Conservation (phyloP, 345 rosid genomes). For the Eucalyptus camaldulensis region DNA sequence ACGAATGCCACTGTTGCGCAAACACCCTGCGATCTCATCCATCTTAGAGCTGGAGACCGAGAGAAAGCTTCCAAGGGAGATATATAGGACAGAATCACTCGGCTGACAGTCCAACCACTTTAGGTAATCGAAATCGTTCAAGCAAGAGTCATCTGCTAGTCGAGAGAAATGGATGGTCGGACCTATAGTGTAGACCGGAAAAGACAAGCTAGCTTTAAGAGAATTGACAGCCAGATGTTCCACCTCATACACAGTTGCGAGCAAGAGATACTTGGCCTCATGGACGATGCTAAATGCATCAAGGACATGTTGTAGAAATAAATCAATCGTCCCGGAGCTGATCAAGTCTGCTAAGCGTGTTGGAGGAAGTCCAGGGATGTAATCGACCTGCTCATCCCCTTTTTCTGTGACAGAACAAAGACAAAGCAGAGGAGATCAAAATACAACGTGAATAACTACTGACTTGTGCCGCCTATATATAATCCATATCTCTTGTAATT, state of each 20-base stretch:
- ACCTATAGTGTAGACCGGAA: slow-evolving; percentile 19
- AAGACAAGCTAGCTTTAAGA: background rate
- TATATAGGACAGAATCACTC: slow-evolving; percentile 12
- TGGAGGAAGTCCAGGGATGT: background rate
- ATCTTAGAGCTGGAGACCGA: slow-evolving; percentile 12
- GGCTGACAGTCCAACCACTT: slow-evolving; percentile 28
- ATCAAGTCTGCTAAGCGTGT: background rate
- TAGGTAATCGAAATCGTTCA: background rate
- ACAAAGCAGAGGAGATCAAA: background rate
- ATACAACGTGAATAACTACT: too few relatives aligned
- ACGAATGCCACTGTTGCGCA: slow-evolving; percentile 5
- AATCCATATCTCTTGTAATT: too few relatives aligned
- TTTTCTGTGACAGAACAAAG: background rate
- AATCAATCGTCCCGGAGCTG: background rate
- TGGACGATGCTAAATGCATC: background rate
- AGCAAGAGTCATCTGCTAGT: background rate
- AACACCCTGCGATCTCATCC: slow-evolving; percentile 20
- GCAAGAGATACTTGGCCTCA: background rate
- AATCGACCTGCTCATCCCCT: background rate
- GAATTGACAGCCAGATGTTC: background rate
- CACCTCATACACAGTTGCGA: background rate
- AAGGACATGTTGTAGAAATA: background rate
- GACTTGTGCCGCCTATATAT: too few relatives aligned
- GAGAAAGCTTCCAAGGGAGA: slow-evolving; percentile 27
- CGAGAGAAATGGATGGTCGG: slow-evolving; percentile 27